Base-by-base conservation (phyloP, 1,284 basidiomycete genomes). In the Schizophyllum commune region DNA sequence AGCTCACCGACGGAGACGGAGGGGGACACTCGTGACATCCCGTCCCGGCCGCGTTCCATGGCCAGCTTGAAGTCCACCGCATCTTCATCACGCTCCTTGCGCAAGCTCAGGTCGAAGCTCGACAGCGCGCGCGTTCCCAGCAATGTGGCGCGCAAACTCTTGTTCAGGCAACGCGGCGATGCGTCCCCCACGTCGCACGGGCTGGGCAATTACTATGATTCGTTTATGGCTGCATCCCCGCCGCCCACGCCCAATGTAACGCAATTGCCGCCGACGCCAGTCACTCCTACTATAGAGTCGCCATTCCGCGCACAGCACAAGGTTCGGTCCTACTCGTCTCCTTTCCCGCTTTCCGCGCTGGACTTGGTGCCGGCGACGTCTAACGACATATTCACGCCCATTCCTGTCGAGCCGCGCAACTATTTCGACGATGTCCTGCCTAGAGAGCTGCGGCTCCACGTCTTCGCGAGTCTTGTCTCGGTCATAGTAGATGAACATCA, bases 361-460 rank as follows among this genome's bases (percentile, higher is more conserved):
- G 86, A 88, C 62, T 75, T 82, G 59, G 74, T 86, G 20, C 80
- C 83, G 7, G 67, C 74, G 21, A 71, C 75, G 21, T 71, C 75
- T 9, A 71, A 77, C 32, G 82, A 84, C 65, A 67, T 79, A 11
- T 83, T 55, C 20, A 55, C 53, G 27, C 53, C 53, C 5, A 55
- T 19, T 3, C 53, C 53, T 13, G 20, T 83, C 65, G 69, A 73
- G 53, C 81, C 84, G 22, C 76, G 71, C 55, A 83, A 88, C 68
- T 75, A 80, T 66, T 90, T 92, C 64, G 86, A 89, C 65, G 79
- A 82, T 52, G 71, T 79, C 59, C 77, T 95, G 5, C 92, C 93
- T 0, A 81, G 79, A 59, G 94, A 96, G 70, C 72, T 95, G 58
- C 85, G 82, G 66, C 69, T 95, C 32, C 74, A 79, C n/a, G 76